Evolutionary conservation across 2,329 filamentous ascomycete genomes (phyloP), one percentile per base, ranked within the genome.

Genomic region (Didymella keratinophila): DNA sequence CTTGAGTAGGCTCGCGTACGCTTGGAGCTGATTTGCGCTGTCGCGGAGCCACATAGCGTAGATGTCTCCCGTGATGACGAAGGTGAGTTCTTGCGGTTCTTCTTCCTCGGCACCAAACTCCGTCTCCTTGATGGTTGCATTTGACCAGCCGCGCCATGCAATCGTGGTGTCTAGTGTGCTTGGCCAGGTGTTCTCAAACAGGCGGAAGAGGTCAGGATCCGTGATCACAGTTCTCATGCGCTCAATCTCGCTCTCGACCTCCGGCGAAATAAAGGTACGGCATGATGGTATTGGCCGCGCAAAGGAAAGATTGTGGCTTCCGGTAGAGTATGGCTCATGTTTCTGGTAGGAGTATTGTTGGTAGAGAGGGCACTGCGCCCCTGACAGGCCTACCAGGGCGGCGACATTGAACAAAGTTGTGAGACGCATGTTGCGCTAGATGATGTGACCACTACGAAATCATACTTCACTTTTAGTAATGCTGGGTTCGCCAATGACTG

Each of bases 141-240:
- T 82, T 8, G 80, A 81, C 51, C 79, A 77, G 1, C 89, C 89
- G 50, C 82, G 85, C 89, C 88, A 92, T 56, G 82, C 82, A 46
- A 92, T 83, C 0, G 89, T 89, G 0, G 89, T 92, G 70, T 92
- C 89, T n/a, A 93, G 78, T 0, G 89, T 91, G 74, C 90, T 92
- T 0, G 90, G 89, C 76, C 86, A 92, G 1, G 85, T 80, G 71
- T 93, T 93, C 67, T 87, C 78, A 67, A 93, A 92, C 4, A 93
- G 76, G 1, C 88, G 83, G 71, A 83, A 86, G 12, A 93, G 81
- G 71, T 93, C 90, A 6, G 78, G 78, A 60, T 83, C 81, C 2
- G 69, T 63, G 49, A 83, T 81, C 11, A 78, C 71, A 14, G 64
- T 54, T 10, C 67, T 65, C 52, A 79, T 60, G 5, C 72, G 61